phyloP scores from a whole-genome alignment of 441 rosid species.

The Syzygium malaccense region DNA sequence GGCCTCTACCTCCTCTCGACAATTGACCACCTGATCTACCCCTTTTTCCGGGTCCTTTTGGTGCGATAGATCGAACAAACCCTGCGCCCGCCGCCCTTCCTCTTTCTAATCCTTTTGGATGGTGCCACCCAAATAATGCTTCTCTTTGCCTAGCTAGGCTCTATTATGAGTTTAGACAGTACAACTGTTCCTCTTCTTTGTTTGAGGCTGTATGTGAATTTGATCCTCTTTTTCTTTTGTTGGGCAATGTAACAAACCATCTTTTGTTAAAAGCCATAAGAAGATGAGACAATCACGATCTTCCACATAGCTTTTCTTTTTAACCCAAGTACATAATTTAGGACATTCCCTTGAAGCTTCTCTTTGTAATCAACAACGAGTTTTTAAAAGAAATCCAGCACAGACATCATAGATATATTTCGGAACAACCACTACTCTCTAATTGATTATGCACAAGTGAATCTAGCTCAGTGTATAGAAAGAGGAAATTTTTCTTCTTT shows the following conservation, averaged over 20 bases:
- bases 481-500: neutral
- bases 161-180: neutral
- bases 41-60: neutral
- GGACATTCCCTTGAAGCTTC: neutral
- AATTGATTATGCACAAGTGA: neutral
- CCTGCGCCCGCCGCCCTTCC: neutral
- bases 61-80: neutral
- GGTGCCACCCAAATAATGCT: neutral
- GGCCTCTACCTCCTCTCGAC: neutral
- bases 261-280: neutral
- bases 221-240: neutral
- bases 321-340: neutral
- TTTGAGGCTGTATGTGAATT: neutral
- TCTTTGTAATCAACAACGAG: neutral
- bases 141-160: neutral
- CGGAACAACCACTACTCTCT: neutral
- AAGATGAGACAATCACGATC: neutral
- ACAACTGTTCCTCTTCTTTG: neutral
- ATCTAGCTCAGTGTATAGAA: neutral
- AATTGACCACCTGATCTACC: neutral
- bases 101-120: neutral
- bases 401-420: neutral
- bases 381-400: neutral
- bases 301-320: neutral
- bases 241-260: neutral